These are phyloP conservation scores for Mucuna pruriens DNA, from an alignment of 306 rosid genomes.

Conservation along the genomic window DNA sequence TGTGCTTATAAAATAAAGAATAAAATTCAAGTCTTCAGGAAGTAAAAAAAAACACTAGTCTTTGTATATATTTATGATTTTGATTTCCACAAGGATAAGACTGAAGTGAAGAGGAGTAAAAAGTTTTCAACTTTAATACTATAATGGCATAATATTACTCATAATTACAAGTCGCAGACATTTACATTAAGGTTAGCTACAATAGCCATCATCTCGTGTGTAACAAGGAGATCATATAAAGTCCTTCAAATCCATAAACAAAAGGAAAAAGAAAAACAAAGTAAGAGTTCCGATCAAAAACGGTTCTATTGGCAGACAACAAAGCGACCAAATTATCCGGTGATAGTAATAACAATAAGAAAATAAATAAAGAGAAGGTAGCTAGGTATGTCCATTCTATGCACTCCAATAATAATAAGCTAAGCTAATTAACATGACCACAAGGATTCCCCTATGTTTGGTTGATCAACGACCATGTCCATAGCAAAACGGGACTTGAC, in stretches of 20 bases:
- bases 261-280: not conserved
- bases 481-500: constrained; percentile 69
- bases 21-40: too few species aligned
- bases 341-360: constrained; percentile 36
- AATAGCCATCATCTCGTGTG: not conserved
- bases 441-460: constrained; percentile 65
- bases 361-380: constrained; percentile 33
- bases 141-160: not conserved
- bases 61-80: not conserved
- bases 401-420: constrained; percentile 6
- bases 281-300: not conserved
- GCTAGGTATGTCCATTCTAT: not conserved
- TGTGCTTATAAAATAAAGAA: too few species aligned
- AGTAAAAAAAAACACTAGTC: too few species aligned
- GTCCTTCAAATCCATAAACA: not conserved
- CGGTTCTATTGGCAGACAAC: constrained; percentile 38
- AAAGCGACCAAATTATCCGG: constrained; percentile 48
- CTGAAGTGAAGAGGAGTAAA: not conserved
- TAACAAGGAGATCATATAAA: not conserved
- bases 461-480: constrained; percentile 65
- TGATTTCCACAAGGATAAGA: not conserved
- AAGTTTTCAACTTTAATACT: not conserved
- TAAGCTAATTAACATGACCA: constrained; percentile 82
- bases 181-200: not conserved
- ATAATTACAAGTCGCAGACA: not conserved